Conservation (phyloP, 768 basidiomycete genomes). For the Tulasnella sp. region DNA sequence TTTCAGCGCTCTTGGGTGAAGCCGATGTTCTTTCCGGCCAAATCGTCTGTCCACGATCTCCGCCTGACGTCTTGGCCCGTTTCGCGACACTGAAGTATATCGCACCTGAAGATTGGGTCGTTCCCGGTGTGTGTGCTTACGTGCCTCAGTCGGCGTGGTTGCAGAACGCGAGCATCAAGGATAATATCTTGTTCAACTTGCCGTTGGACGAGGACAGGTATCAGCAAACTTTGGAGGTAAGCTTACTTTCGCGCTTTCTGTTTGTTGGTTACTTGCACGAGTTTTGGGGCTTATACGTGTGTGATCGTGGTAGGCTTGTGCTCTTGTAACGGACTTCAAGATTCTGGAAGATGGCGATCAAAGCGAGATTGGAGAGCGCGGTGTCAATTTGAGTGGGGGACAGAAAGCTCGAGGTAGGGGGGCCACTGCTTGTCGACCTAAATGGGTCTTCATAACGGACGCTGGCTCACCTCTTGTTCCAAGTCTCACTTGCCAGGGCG, state of each 20-base stretch:
- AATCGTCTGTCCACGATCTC: conserved; percentile 69
- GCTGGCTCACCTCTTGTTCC: neutral
- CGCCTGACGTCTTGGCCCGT: conserved; percentile 60
- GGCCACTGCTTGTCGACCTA: no score
- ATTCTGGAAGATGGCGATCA: conserved; percentile 83
- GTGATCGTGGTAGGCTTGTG: conserved; percentile 29
- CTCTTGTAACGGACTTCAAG: conserved; percentile 58
- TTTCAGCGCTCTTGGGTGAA: conserved; percentile 70
- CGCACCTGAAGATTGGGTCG: conserved; percentile 56
- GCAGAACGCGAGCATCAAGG: conserved; percentile 55
- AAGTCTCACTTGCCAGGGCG: conserved; percentile 68
- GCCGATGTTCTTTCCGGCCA: conserved; percentile 76
- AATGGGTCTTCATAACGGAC: neutral
- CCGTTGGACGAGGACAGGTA: conserved; percentile 67
- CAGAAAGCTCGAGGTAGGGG: conserved; percentile 16
- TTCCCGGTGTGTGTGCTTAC: conserved; percentile 73
- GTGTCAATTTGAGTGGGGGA: conserved; percentile 33
- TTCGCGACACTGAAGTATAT: conserved; percentile 35
- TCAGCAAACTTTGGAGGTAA: conserved; percentile 58
- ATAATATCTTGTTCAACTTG: conserved; percentile 70
- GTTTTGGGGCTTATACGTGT: neutral
- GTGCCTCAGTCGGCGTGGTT: conserved; percentile 46
- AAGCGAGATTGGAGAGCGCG: conserved; percentile 78
- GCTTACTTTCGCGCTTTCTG: no score
- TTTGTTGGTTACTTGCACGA: no score